Conservation (phyloP, 305 asterid genomes). For the Rubia tinctorum region DNA sequence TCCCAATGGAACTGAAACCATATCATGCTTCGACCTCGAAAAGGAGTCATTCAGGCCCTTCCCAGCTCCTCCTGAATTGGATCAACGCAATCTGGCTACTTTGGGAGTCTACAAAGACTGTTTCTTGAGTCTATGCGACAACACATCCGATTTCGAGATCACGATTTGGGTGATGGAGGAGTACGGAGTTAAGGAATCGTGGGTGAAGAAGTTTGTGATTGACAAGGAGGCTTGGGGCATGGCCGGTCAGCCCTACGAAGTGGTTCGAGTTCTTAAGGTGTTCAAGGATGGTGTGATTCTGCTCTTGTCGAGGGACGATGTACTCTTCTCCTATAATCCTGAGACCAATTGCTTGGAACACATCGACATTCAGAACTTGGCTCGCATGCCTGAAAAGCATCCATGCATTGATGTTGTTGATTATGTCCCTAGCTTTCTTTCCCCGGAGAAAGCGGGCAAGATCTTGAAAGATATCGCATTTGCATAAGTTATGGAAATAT, state of each 20-base stretch:
- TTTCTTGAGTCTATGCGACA: constrained; percentile 31
- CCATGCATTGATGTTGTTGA: constrained; percentile 10
- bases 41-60: constrained; percentile 28
- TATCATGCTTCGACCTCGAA: constrained; percentile 35
- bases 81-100: background rate
- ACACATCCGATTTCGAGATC: constrained; percentile 23
- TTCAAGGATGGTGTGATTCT: constrained; percentile 38
- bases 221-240: constrained; percentile 10
- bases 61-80: constrained; percentile 23
- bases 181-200: constrained; percentile 34
- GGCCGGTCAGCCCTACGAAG: constrained; percentile 9
- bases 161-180: constrained; percentile 42
- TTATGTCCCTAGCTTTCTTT: constrained; percentile 26
- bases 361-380: background rate
- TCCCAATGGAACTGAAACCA: constrained; percentile 6
- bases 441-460: constrained; percentile 9
- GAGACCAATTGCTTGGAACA: constrained; percentile 5
- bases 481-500: too few species aligned
- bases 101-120: constrained; percentile 20
- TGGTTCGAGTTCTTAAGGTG: constrained; percentile 26
- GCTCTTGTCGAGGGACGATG: constrained; percentile 26
- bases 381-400: background rate
- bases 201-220: constrained; percentile 38
- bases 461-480: background rate
- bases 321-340: constrained; percentile 18